Conservation (phyloP, 768 basidiomycete species). For the Harrya chromipes region DNA sequence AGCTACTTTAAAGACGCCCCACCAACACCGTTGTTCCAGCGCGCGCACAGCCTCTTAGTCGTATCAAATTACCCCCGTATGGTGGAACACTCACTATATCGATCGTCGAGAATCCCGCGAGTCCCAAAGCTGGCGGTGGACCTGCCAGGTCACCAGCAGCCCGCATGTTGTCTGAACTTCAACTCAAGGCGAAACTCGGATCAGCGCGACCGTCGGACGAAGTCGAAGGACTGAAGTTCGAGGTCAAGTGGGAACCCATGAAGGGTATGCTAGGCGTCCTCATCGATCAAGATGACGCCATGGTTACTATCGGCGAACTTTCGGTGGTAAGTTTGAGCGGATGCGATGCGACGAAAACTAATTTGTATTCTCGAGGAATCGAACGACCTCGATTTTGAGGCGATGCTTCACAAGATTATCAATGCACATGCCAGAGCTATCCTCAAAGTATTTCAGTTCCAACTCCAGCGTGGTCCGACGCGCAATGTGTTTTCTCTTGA, state of each 20-base stretch:
- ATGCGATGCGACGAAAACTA: neutral
- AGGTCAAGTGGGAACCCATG: conserved; percentile 77
- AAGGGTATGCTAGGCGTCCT: conserved; percentile 61
- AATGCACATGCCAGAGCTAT: conserved; percentile 63
- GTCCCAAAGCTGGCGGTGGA: conserved; percentile 37
- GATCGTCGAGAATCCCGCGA: conserved; percentile 51
- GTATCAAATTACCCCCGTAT: conserved; percentile 48
- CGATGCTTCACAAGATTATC: conserved; percentile 59
- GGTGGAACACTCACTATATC: conserved; percentile 77
- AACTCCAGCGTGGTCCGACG: conserved; percentile 49
- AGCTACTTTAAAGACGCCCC: conserved; percentile 35
- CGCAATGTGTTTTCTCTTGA: conserved; percentile 59
- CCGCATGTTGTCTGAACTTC: conserved; percentile 57
- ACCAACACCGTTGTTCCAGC: conserved; percentile 29
- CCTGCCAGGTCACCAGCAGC: conserved; percentile 53
- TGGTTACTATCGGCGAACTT: conserved; percentile 42
- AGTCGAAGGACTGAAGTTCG: conserved; percentile 64
- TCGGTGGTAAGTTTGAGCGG: conserved; percentile 49
- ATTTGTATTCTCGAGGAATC: conserved; percentile 45
- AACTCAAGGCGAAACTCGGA: conserved; percentile 61
- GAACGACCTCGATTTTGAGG: conserved; percentile 70
- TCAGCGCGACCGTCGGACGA: conserved; percentile 62
- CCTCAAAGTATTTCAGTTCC: conserved; percentile 51
- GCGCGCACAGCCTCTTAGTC: conserved; percentile 29
- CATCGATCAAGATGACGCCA: conserved; percentile 47